Evolutionary conservation across 2,329 filamentous ascomycete species (phyloP).

Genomic region (Colletotrichum incanum): DNA sequence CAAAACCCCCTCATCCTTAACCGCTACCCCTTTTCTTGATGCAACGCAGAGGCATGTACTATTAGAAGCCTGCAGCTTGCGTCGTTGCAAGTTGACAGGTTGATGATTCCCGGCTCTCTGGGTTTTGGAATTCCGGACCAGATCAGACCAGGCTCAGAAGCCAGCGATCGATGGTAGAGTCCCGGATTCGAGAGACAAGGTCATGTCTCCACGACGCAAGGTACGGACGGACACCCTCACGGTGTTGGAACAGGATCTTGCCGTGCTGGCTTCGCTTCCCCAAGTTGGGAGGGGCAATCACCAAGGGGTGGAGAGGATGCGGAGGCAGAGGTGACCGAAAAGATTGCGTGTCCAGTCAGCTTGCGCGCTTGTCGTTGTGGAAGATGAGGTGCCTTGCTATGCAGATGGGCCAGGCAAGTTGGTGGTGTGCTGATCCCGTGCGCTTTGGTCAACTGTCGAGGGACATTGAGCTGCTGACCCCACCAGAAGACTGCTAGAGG

Average conservation of each 20-base stretch:
- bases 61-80: not conserved
- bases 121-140: not conserved
- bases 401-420: conserved; percentile 1
- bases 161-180: not conserved
- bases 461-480: conserved; percentile 35
- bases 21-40: conserved; percentile 4
- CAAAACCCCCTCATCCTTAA: not conserved
- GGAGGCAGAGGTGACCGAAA: conserved; percentile 4
- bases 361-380: conserved; percentile 9
- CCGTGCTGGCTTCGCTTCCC: conserved; percentile 23
- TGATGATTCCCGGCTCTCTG: not conserved
- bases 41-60: conserved; percentile 6
- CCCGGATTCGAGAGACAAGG: not conserved
- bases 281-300: conserved; percentile 25
- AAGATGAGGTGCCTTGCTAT: conserved; percentile 13
- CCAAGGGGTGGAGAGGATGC: conserved; percentile 12
- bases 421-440: conserved; percentile 37
- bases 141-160: not conserved
- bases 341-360: conserved; percentile 20
- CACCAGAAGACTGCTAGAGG: conserved; percentile 14
- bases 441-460: conserved; percentile 26
- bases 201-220: not conserved
- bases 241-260: not conserved
- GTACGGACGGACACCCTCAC: conserved; percentile 1
- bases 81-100: not conserved